These are phyloP conservation scores for Vitis cinerea DNA, from an alignment of 164 flowering plant species.

Conservation along the genomic window DNA sequence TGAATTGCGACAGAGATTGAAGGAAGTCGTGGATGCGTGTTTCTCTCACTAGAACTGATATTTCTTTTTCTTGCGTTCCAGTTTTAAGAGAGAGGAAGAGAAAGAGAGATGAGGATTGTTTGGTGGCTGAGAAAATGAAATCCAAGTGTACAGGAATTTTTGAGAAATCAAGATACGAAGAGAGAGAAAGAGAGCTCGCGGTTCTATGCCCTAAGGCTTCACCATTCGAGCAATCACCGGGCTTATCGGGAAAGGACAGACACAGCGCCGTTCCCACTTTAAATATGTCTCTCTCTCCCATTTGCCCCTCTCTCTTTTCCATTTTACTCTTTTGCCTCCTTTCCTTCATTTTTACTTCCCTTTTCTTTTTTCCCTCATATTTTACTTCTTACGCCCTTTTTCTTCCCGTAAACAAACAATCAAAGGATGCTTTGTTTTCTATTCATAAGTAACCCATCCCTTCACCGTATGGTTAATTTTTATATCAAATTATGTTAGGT, in stretches of 20 bases:
- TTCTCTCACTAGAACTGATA: not conserved
- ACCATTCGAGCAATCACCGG: constrained; percentile 48
- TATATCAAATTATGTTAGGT: too few relatives aligned
- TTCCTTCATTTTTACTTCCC: not conserved
- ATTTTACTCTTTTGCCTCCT: constrained; percentile 9
- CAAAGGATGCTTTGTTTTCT: too few relatives aligned
- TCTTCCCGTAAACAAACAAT: too few relatives aligned
- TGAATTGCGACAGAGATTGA: too few relatives aligned
- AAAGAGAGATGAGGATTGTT: not conserved
- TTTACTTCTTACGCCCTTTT: too few relatives aligned
- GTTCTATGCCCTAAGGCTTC: constrained; percentile 28
- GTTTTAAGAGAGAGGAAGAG: not conserved
- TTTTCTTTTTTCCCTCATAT: too few relatives aligned
- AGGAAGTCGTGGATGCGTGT: too few relatives aligned
- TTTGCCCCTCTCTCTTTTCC: constrained; percentile 7
- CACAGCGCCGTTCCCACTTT: constrained; percentile 45
- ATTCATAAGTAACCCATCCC: too few relatives aligned
- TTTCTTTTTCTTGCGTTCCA: not conserved
- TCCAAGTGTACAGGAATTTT: constrained; percentile 12
- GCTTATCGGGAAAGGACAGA: constrained; percentile 62
- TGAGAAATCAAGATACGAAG: not conserved
- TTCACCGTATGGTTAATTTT: too few relatives aligned
- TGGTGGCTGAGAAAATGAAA: constrained; percentile 6
- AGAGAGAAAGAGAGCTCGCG: constrained; percentile 15
- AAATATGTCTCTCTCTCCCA: constrained; percentile 8